phyloP scores from a whole-genome alignment of 371 early-diverging fungal species.

The Apophysomyces trapeziformis region DNA sequence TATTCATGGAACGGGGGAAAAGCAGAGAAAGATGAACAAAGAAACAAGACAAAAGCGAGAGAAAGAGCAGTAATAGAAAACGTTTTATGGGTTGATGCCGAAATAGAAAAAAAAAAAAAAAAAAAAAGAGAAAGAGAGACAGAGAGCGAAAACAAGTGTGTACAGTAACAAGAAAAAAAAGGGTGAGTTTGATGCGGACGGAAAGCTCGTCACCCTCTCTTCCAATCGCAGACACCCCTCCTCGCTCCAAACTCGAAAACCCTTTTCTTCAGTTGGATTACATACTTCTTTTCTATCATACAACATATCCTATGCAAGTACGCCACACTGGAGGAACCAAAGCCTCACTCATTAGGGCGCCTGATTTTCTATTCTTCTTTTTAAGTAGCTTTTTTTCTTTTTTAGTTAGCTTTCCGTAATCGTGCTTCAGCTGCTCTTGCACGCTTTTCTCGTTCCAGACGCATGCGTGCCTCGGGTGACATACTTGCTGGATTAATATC shows the following conservation, averaged over 20 bases:
- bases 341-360: too few species aligned
- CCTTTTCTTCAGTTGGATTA: neutral
- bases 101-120: neutral
- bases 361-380: too few species aligned
- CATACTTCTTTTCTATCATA: too few species aligned
- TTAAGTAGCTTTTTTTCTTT: too few species aligned
- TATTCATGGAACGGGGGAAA: neutral
- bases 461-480: slow-evolving; percentile 76
- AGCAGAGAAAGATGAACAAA: neutral
- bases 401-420: slow-evolving; percentile 26
- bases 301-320: too few species aligned
- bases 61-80: neutral
- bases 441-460: slow-evolving; percentile 84
- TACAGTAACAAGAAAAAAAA: slow-evolving; percentile 7
- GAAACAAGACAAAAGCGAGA: slow-evolving; percentile 15
- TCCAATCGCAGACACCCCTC: neutral
- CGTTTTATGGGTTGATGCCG: neutral
- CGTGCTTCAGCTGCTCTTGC: slow-evolving; percentile 83
- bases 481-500: slow-evolving; percentile 53
- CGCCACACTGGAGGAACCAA: too few species aligned
- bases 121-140: neutral
- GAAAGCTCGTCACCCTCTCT: slow-evolving; percentile 2
- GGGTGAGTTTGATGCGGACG: neutral
- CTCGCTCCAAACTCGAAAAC: neutral
- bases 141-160: neutral